Evolutionary conservation across 768 basidiomycete genomes (phyloP).

Genomic region (Pleurotus sapidus): DNA sequence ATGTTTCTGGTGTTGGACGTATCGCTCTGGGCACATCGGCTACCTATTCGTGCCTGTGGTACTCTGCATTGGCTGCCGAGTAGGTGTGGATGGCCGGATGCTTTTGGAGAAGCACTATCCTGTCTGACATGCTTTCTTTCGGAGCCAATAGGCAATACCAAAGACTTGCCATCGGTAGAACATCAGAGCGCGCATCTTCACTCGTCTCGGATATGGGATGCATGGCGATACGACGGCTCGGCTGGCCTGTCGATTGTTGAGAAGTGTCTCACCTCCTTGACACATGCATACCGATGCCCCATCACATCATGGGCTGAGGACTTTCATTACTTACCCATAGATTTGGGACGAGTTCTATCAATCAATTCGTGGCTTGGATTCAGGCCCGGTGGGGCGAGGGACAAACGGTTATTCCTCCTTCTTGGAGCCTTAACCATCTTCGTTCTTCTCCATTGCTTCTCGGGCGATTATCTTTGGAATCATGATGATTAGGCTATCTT

Average conservation of each 20-base stretch:
- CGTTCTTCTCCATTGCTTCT: background rate
- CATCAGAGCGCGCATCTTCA: no score
- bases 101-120: no score
- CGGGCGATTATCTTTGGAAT: background rate
- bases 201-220: background rate
- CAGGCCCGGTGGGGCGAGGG: constrained; percentile 5
- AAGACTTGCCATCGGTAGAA: background rate
- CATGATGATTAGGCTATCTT: background rate
- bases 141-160: background rate
- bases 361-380: background rate
- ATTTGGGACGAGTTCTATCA: no score
- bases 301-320: no score
- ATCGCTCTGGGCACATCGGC: background rate
- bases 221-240: constrained; percentile 6
- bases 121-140: background rate
- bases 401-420: background rate
- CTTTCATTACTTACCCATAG: no score
- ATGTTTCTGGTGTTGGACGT: background rate
- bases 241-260: background rate
- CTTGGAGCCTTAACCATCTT: background rate
- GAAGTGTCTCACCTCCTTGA: background rate
- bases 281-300: background rate
- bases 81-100: no score
- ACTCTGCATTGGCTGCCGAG: background rate
- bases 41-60: background rate